Conservation (phyloP, 2,329 filamentous ascomycete genomes). For the Daldinia sp. region DNA sequence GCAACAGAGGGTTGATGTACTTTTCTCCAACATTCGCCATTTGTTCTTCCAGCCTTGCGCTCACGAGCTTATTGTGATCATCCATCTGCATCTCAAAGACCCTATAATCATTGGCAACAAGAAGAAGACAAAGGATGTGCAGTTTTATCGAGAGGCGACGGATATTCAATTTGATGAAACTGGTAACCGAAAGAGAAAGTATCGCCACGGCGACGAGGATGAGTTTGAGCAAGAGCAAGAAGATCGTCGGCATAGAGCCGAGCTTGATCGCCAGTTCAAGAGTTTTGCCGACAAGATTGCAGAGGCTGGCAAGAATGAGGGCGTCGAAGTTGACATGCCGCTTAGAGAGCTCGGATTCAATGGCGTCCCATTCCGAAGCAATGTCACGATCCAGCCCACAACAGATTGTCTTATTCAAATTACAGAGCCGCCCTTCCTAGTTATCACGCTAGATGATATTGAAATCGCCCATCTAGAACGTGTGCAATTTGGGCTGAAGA, state of each 20-base stretch:
- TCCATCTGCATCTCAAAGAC: conserved; percentile 97
- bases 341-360: conserved; percentile 97
- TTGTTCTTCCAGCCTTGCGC: conserved; percentile 98
- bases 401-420: conserved; percentile 97
- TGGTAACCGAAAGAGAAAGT: conserved; percentile 96
- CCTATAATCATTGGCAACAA: conserved; percentile 97
- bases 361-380: conserved; percentile 94
- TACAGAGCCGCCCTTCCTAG: conserved; percentile 95
- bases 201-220: conserved; percentile 96
- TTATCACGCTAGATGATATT: conserved; percentile 93
- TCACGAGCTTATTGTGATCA: conserved; percentile 96
- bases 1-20: conserved; percentile 86
- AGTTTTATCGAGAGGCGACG: conserved; percentile 97
- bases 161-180: conserved; percentile 99
- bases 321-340: conserved; percentile 93
- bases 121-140: conserved; percentile 98
- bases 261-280: conserved; percentile 95
- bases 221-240: conserved; percentile 99
- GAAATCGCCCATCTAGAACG: conserved; percentile 96
- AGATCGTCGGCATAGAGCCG: conserved; percentile 87
- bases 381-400: conserved; percentile 93
- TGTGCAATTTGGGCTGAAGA: conserved; percentile 96
- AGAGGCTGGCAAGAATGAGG: conserved; percentile 90
- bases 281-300: conserved; percentile 97
- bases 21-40: conserved; percentile 98